A percentile compares a stretch with the other conserved stretches of the same genome.
These are phyloP conservation scores for Suillus discolor DNA, from an alignment of 768 basidiomycete species.

Conservation along the genomic window DNA sequence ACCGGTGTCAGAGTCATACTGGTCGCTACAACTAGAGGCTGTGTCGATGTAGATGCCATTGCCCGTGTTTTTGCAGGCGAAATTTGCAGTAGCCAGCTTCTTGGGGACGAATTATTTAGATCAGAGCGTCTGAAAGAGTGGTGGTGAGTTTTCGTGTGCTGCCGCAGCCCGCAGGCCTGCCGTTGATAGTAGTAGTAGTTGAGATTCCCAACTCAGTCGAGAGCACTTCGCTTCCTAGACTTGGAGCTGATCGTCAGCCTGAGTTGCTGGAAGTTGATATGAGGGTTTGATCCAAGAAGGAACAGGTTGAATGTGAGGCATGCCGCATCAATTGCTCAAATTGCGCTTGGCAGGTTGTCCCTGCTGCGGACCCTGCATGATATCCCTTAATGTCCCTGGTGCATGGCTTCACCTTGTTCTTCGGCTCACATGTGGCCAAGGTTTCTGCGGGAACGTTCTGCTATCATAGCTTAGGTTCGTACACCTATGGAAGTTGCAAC, in stretches of 20 bases:
- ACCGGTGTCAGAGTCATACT: not conserved
- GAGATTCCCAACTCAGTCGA: not conserved
- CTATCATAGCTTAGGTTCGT: too few species aligned
- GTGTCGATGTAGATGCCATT: not conserved
- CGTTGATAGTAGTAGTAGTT: not conserved
- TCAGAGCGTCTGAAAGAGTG: not conserved
- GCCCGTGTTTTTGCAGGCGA: not conserved
- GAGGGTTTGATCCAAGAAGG: not conserved
- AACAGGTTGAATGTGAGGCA: not conserved
- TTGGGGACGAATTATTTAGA: not conserved
- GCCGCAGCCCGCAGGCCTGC: not conserved
- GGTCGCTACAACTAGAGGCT: not conserved
- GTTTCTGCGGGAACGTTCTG: too few species aligned
- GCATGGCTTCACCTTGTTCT: too few species aligned
- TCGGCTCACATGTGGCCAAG: too few species aligned
- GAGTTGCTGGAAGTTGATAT: not conserved
- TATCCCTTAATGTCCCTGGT: too few species aligned
- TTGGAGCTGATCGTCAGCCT: not conserved
- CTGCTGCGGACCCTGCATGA: too few species aligned
- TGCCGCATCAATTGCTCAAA: not conserved
- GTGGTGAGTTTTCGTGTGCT: not conserved
- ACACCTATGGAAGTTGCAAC: too few species aligned
- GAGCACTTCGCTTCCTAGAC: not conserved
- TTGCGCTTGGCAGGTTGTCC: too few species aligned
- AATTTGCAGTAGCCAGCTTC: not conserved